A percentile compares a stretch with the other conserved stretches of the same genome.
These are phyloP conservation scores for Pseudocercospora fuligena DNA, from an alignment of 2,329 filamentous ascomycete genomes.

Conservation along the genomic window DNA sequence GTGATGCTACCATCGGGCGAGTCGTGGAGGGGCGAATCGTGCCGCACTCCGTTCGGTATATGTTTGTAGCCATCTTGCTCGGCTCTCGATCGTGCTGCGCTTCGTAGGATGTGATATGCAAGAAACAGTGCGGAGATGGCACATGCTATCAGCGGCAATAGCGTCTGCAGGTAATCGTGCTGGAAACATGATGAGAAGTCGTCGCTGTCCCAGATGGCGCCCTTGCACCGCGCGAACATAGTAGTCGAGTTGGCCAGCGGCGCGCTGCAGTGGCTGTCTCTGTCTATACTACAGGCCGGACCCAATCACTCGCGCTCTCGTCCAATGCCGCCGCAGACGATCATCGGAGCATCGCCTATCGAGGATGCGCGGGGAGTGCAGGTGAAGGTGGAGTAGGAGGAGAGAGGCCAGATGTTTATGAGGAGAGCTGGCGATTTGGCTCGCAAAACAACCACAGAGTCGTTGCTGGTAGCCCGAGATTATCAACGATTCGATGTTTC, in stretches of 20 bases:
- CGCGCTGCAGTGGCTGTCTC: slow-evolving; percentile 3
- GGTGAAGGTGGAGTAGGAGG: background rate
- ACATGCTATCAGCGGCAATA: slow-evolving; percentile 76
- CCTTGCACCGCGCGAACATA: slow-evolving; percentile 60
- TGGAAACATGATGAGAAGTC: slow-evolving; percentile 68
- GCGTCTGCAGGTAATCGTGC: slow-evolving; percentile 74
- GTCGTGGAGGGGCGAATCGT: slow-evolving; percentile 38
- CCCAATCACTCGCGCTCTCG: slow-evolving; percentile 4
- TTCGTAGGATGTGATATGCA: slow-evolving; percentile 60
- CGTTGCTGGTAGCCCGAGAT: background rate
- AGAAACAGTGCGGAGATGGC: slow-evolving; percentile 72
- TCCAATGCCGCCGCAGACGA: slow-evolving; percentile 4
- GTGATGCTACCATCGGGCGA: slow-evolving; percentile 10
- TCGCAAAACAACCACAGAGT: background rate
- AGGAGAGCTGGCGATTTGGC: background rate
- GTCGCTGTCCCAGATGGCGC: slow-evolving; percentile 64
- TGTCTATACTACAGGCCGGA: background rate
- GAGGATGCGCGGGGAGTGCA: background rate
- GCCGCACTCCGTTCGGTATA: slow-evolving; percentile 28
- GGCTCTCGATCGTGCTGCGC: slow-evolving; percentile 34
- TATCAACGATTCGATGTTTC: background rate
- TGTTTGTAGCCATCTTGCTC: slow-evolving; percentile 57
- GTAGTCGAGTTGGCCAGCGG: background rate
- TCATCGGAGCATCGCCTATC: slow-evolving; percentile 20
- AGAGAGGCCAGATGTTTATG: background rate